Evolutionary conservation across 768 basidiomycete genomes (phyloP), one percentile per base, ranked within the genome.

Genomic region (Podaxis mareebaensis): DNA sequence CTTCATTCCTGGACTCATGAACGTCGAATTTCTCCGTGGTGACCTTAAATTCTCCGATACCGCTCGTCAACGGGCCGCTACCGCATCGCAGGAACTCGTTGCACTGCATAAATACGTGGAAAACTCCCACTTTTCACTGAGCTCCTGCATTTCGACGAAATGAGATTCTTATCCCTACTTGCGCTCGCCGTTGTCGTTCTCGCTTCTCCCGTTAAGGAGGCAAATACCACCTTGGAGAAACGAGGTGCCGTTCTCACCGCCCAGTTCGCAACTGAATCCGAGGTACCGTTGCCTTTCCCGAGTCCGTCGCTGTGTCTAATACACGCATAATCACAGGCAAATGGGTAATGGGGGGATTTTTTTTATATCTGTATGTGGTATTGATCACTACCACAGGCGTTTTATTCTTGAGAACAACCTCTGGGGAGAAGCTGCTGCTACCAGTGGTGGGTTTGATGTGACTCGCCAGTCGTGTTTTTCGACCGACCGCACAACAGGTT

Each of bases 361-460:
- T 58, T 10, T 12, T 22, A 48, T 3, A 48, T 28, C 7, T 38
- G 2, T 26, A 36, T 30, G 38, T 36, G 4, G 24, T 36, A 40
- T 24, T 28, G 38, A 51, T 12, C 13, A 33, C 7, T 36, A 24
- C 24, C 20, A 3, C 28, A 71, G 72, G n/a, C 72, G 71, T 17
- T 73, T 70, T 52, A 64, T 64, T 42, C 64, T 76, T 13, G 69
- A 72, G 55, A 76, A 76, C 58, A 76, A 74, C 60, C 66, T 76
- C 10, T 76, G 74, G 74, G 74, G 74, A 12, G 39, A 69, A 65
- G 68, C 70, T 10, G 60, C 71, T 13, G 74, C 68, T 11, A 68
- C 70, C 13, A 68, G 68, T 40, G 74, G 74, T 72, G 60, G 26
- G 65, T 51, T 12, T 17, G 17, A 33, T n/a, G 44, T 12, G 12